A percentile compares a stretch with the other conserved stretches of the same genome.
Conservation (phyloP, 179 eudicot species). For the Nepenthes alata region DNA sequence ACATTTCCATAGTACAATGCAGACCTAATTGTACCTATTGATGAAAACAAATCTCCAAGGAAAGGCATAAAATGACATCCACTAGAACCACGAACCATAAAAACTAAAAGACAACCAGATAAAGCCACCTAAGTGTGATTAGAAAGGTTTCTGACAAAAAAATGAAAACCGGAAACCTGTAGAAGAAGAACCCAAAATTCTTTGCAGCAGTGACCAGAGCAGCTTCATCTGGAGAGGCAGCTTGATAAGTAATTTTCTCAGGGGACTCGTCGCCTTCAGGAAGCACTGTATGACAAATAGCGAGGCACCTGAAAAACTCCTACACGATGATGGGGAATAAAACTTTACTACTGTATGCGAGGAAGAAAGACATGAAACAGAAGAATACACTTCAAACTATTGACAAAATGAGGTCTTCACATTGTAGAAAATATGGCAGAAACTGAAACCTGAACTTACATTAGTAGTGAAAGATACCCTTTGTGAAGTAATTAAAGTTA, state of each 20-base stretch:
- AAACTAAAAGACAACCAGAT: not conserved
- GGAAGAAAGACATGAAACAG: not conserved
- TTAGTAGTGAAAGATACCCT: not conserved
- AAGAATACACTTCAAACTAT: conserved; percentile 1
- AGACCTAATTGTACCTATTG: too few relatives aligned
- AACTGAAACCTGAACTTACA: too few relatives aligned
- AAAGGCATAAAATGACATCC: too few relatives aligned
- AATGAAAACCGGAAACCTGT: conserved; percentile 34
- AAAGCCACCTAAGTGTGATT: not conserved
- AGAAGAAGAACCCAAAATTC: conserved; percentile 98
- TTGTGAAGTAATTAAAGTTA: not conserved
- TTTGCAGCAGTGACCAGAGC: conserved; percentile 94
- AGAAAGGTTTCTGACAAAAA: not conserved
- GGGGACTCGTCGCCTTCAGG: conserved; percentile 95
- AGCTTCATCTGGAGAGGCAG: conserved; percentile 97
- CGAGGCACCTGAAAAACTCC: conserved; percentile 99
- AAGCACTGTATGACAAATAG: conserved; percentile 92
- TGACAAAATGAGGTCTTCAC: not conserved
- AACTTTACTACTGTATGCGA: not conserved
- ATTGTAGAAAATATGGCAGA: not conserved
- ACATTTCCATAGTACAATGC: too few relatives aligned
- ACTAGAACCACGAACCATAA: too few relatives aligned
- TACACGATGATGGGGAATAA: conserved; percentile 18
- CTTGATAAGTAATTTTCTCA: conserved; percentile 83
- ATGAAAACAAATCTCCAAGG: too few relatives aligned